phyloP scores from a whole-genome alignment of 495 filamentous ascomycete species.

The Podospora didyma region DNA sequence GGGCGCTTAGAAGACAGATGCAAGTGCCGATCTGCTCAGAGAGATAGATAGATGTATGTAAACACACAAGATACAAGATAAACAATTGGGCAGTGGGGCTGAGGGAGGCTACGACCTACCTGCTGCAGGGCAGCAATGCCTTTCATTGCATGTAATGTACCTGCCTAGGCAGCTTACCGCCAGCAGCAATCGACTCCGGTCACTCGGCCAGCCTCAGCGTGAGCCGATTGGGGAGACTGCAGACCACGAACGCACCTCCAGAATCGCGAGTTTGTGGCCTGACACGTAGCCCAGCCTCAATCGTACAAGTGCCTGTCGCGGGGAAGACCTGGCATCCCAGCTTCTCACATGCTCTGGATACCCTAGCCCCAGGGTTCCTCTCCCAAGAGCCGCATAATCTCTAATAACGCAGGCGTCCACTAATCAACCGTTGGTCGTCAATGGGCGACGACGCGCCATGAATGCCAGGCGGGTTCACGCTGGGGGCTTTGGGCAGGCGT shows the following conservation, averaged over 20 bases:
- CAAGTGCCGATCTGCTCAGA: not conserved
- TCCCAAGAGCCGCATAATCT: not conserved
- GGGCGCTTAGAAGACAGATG: too few species aligned
- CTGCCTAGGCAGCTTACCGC: too few species aligned
- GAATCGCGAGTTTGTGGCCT: constrained; percentile 6
- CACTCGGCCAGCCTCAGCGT: not conserved
- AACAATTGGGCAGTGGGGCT: not conserved
- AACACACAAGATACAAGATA: not conserved
- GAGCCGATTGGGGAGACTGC: not conserved
- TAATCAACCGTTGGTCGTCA: not conserved
- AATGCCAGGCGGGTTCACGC: not conserved
- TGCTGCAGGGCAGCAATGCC: not conserved
- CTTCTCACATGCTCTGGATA: not conserved
- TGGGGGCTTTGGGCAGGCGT: not conserved
- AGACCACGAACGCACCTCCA: not conserved
- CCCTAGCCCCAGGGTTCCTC: not conserved
- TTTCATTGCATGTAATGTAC: not conserved
- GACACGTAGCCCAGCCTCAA: constrained; percentile 13
- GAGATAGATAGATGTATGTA: not conserved
- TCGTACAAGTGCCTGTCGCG: too few species aligned
- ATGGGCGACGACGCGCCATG: not conserved
- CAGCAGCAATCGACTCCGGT: not conserved
- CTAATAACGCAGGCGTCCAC: not conserved
- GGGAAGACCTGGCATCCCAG: not conserved
- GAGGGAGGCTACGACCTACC: too few species aligned